Evolutionary conservation across 805 yeast genomes (phyloP), one percentile per base, ranked within the genome.

Genomic region (Starmerella davenportii): DNA sequence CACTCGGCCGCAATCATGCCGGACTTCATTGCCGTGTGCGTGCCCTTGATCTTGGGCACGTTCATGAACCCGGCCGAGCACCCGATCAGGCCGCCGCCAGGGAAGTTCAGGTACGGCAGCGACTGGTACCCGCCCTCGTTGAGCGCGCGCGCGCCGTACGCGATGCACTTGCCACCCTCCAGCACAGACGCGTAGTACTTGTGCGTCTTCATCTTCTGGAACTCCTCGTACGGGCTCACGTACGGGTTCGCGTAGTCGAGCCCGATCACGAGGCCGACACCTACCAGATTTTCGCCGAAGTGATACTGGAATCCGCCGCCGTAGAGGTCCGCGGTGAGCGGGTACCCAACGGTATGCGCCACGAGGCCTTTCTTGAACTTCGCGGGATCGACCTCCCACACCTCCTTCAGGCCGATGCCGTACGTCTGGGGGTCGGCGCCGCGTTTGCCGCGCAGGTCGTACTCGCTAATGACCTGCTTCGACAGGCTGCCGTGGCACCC

Each of bases 261-360:
- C 0, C 98, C 99, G 34, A 84, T 70, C 9, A 90, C 98, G n/a
- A 87, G 56, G 1, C 99, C 99, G 11, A 87, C 80, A 2, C 93
- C 67, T 8, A 87, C 96, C 36, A 82, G 60, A 15, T 84, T 84
- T 45, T 84, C 93, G 38, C 95, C 95, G 57, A 90, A 90, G 58
- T 90, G 98, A 58, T 90, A 90, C 70, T 79, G 78, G 64, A 90
- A 90, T 0, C 95, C 96, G 48, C 98, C 98, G 32, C 98, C 98
- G 54, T 90, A 90, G 2, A 77, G 75, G 38, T 69, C 74, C 36
- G 66, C 58, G 13, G 70, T 53, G 43, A 90, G 61, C 11, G 99
- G 99, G 55, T 67, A 84, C 2, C 98, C 99, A 68, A 90, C 61
- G 0, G 92, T 66, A 56, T 90, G 99, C 1, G 79, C 73, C 16